Percentiles rank a stretch among this genome's conserved stretches.
Conservation (phyloP, 2,329 filamentous ascomycete genomes). For the Waltergamsia citrina region DNA sequence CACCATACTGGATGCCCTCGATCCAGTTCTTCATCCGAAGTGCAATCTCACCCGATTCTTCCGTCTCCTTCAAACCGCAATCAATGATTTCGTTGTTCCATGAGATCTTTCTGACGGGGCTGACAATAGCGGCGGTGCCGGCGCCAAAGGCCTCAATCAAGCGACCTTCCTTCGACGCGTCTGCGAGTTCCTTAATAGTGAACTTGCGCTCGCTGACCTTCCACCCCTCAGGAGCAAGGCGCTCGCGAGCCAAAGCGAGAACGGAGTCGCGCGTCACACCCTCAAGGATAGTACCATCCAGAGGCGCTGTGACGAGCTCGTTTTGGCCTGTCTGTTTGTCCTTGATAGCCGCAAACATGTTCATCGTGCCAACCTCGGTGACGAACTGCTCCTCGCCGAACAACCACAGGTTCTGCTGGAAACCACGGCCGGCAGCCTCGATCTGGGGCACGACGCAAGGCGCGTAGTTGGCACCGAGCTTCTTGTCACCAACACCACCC, state of each 20-base stretch:
- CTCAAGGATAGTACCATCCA: constrained; percentile 94
- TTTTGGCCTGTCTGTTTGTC: constrained; percentile 83
- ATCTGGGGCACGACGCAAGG: constrained; percentile 96
- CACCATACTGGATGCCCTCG: constrained; percentile 88
- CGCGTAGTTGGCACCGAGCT: constrained; percentile 98
- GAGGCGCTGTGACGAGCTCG: constrained; percentile 86
- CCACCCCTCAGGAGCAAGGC: constrained; percentile 80
- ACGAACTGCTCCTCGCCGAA: constrained; percentile 94
- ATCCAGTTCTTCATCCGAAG: constrained; percentile 93
- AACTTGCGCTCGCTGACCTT: constrained; percentile 80
- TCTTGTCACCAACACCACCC: constrained; percentile 95
- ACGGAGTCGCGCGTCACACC: constrained; percentile 92
- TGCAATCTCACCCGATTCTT: constrained; percentile 85
- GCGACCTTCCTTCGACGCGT: constrained; percentile 75
- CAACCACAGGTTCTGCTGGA: constrained; percentile 97
- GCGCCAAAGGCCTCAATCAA: constrained; percentile 89
- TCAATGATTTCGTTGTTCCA: constrained; percentile 77
- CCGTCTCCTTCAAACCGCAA: constrained; percentile 69
- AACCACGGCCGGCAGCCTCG: constrained; percentile 80
- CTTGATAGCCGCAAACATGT: constrained; percentile 82
- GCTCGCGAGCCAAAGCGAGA: constrained; percentile 75
- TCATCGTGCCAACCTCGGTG: constrained; percentile 98
- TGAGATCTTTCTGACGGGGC: constrained; percentile 78
- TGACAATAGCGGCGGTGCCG: constrained; percentile 90
- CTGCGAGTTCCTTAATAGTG: constrained; percentile 76